These are phyloP conservation scores for Puccinia novopanici DNA, from an alignment of 1,284 basidiomycete genomes.

Conservation along the genomic window DNA sequence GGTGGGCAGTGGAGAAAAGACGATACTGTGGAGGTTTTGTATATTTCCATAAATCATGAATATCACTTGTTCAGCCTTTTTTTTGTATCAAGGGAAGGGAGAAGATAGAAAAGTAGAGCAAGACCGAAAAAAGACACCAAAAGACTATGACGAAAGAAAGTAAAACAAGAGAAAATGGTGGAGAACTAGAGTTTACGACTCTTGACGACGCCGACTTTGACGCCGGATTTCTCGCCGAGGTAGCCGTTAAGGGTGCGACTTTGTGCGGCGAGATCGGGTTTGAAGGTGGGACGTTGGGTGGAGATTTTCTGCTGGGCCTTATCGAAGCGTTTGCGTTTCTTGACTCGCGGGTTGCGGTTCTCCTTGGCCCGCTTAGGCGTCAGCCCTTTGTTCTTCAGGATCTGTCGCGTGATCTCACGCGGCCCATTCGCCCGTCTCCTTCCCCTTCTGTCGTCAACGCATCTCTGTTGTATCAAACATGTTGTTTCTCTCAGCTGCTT, in stretches of 20 bases:
- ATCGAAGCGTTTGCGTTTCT: slow-evolving; percentile 87
- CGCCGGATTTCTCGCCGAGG: slow-evolving; percentile 69
- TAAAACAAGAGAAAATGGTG: not conserved
- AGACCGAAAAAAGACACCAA: no score
- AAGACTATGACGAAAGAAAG: not conserved
- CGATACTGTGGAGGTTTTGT: no score
- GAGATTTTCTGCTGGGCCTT: slow-evolving; percentile 87
- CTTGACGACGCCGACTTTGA: slow-evolving; percentile 77
- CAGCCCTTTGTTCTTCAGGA: slow-evolving; percentile 87
- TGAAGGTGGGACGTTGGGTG: slow-evolving; percentile 84
- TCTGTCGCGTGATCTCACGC: slow-evolving; percentile 80
- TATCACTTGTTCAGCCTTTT: no score
- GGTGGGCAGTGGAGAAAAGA: no score
- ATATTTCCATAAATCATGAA: no score
- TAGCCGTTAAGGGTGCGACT: slow-evolving; percentile 62
- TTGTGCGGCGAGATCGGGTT: slow-evolving; percentile 67
- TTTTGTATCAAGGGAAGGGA: no score
- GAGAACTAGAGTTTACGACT: slow-evolving; percentile 67
- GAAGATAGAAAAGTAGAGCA: no score
- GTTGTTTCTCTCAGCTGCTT: not conserved
- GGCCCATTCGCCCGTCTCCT: slow-evolving; percentile 66
- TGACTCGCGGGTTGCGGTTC: slow-evolving; percentile 91
- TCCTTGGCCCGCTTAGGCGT: slow-evolving; percentile 78
- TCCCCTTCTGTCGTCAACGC: slow-evolving; percentile 35
- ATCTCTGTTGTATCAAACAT: slow-evolving; percentile 40